These are phyloP conservation scores for Capniomyces stellatus DNA, from an alignment of 371 early-diverging fungal species.

Conservation along the genomic window DNA sequence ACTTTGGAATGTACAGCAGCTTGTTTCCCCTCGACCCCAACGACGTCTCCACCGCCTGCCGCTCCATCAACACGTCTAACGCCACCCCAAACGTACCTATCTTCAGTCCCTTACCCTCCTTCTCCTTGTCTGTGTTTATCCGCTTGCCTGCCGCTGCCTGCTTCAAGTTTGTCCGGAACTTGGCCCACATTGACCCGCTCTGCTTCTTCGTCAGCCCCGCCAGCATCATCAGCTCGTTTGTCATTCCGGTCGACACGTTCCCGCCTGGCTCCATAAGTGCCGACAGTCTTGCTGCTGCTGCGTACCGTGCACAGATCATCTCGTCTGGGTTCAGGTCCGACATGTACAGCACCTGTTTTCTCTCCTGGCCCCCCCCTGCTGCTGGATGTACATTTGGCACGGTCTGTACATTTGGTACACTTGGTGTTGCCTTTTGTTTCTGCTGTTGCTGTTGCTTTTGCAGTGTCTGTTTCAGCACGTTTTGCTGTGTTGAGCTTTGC, in stretches of 20 bases:
- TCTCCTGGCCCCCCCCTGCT: too few relatives aligned
- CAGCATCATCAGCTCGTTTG: slow-evolving; percentile 42
- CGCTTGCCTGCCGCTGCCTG: slow-evolving; percentile 10
- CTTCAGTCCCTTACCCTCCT: slow-evolving; percentile 24
- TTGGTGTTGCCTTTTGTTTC: neutral
- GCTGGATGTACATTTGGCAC: too few relatives aligned
- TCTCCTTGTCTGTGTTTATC: slow-evolving; percentile 6
- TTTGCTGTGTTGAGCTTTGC: neutral
- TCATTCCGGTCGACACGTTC: neutral
- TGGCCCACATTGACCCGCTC: slow-evolving; percentile 20
- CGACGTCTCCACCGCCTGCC: slow-evolving; percentile 62
- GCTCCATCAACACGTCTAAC: slow-evolving; percentile 64
- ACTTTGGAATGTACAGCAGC: slow-evolving; percentile 54
- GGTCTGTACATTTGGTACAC: too few relatives aligned
- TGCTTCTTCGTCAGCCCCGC: slow-evolving; percentile 29
- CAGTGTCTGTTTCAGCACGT: neutral
- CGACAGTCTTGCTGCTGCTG: slow-evolving; percentile 58
- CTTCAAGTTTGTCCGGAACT: slow-evolving; percentile 25
- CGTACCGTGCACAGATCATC: slow-evolving; percentile 64
- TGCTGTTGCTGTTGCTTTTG: neutral
- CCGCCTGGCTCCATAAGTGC: slow-evolving; percentile 35
- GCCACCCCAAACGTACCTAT: slow-evolving; percentile 81
- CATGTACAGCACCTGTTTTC: slow-evolving; percentile 15
- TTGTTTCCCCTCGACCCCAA: slow-evolving; percentile 58
- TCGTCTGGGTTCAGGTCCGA: slow-evolving; percentile 69